Base-by-base conservation (phyloP, 2,329 filamentous ascomycete species). In the Coccinonectria pachysandricola region DNA sequence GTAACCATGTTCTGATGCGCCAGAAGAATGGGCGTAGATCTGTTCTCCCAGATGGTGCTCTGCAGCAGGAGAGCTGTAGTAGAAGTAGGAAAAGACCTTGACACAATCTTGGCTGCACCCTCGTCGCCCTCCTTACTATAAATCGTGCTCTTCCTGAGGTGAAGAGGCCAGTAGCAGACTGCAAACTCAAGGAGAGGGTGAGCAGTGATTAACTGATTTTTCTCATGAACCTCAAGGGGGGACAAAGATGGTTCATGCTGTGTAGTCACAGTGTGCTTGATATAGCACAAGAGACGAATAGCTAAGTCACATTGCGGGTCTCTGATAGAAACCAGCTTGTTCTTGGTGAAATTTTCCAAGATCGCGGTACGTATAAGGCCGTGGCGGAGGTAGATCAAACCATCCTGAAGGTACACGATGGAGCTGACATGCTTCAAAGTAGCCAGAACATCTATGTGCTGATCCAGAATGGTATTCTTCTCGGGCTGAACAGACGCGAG, bases 381-480 rank as follows among this genome's bases (percentile, higher is more conserved):
- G 25, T 59, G 56, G 8, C 56, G 53, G 4, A 59, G 38, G 22
- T 45, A 52, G 3, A 55, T 38, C 16, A 49, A 40, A 4, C 48
- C 49, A 28, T 57, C 45, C 23, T 57, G 46, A 7, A 48, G 15
- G 31, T 45, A 54, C 0, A 58, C 43, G 12, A 59, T 40, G 0
- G 46, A 43, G 8, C 35, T 40, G 9, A 57, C 34, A 2, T 52
- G 45, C 27, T 39, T 49, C 10, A 59, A 27, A 4, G 42, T 28
- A 1, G 37, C 23, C 14, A 46, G 19, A 5, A 45, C 28, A 4
- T 57, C 48, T 3, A 21, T 52, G 40, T 7, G 7, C 10, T 7
- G 7, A 7, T 19, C 17, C 7, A 7, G 17, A 7, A 19, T 7
- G 17, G 7, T 7, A 10, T 19, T 19, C 17, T 19, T 19, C 7